Evolutionary conservation across 1,139 yeast species (phyloP).

Genomic region (Suzukiozyma palmioleophila): DNA sequence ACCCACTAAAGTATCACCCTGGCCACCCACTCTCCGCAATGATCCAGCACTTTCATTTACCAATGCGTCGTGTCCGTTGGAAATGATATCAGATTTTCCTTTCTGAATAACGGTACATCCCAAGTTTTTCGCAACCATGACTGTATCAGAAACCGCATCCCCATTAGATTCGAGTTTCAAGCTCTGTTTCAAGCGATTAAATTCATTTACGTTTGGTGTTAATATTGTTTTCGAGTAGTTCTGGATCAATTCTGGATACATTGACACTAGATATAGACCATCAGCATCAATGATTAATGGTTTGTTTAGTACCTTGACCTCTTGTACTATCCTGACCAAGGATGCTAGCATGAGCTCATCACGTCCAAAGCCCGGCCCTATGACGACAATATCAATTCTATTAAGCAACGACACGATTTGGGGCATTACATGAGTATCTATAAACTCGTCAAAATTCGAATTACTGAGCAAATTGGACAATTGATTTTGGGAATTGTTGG

Average conservation of each 20-base stretch:
- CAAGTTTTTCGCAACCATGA: conserved; percentile 47
- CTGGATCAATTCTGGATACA: conserved; percentile 49
- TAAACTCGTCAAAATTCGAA: conserved; percentile 22
- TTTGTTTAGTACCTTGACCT: conserved; percentile 44
- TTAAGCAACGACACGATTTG: conserved; percentile 51
- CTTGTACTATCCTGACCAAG: conserved; percentile 53
- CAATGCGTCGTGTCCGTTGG: conserved; percentile 38
- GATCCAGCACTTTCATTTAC: conserved; percentile 54
- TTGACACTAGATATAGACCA: conserved; percentile 61
- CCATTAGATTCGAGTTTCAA: conserved; percentile 31
- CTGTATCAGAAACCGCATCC: conserved; percentile 25
- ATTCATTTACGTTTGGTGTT: conserved; percentile 90
- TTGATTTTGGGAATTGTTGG: neutral
- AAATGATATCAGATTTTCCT: conserved; percentile 64
- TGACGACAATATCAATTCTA: conserved; percentile 73
- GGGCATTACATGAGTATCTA: conserved; percentile 47
- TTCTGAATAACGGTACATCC: conserved; percentile 70
- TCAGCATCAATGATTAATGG: conserved; percentile 91
- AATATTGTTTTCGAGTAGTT: conserved; percentile 55
- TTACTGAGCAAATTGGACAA: conserved; percentile 4
- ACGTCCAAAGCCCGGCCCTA: conserved; percentile 95
- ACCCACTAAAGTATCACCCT: conserved; percentile 46
- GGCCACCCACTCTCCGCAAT: conserved; percentile 43
- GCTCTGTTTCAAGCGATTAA: conserved; percentile 55
- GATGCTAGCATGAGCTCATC: conserved; percentile 64